Base-by-base conservation (phyloP, 805 yeast species). In the Teunomyces funiuensis region DNA sequence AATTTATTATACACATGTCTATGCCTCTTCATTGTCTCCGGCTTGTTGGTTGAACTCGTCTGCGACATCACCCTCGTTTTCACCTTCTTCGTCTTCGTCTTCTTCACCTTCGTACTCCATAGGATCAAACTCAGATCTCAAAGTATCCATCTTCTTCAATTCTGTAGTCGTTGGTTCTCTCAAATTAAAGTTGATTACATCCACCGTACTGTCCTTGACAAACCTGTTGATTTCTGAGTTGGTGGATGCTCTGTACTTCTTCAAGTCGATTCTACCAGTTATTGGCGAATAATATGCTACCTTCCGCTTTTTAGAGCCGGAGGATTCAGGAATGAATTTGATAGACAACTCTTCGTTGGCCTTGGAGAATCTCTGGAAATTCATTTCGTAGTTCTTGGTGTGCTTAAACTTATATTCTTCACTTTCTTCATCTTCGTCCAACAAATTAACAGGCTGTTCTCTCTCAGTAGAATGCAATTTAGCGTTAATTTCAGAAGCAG, bases 351-450 rank as follows among this genome's bases (percentile, higher is more conserved):
- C 96, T 49, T 82, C 82, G 58, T 66, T 53, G 28, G 74, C 73
- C 43, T 60, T 67, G 51, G 66, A 54, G 46, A 74, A 75, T 31
- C 71, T 62, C 36, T 66, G 71, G 53, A 69, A 67, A 44, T 76
- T 79, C 74, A 88, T 79, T 53, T 89, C 96, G 58, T 84, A 88
- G 60, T 90, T 96, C 63, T 88, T 83, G 34, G 74, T 63, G 55
- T 85, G 86, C 36, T 73, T 71, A 58, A 79, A 87, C 41, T 75
- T 69, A 62, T 69, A 85, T 2, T 73, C 65, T 38, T 63, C 65
- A 39, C 57, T 51, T 22, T 58, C 56, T 11, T 53, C 62, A n/a
- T 61, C 65, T 36, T 78, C 79, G 36, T 70, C 71, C 33, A 68
- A 60, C 39, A 64, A 51, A 41, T 58, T 60, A 27, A 57, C 62